Base-by-base conservation (phyloP, 2,329 filamentous ascomycete genomes). In the Arthroderma sp. region DNA sequence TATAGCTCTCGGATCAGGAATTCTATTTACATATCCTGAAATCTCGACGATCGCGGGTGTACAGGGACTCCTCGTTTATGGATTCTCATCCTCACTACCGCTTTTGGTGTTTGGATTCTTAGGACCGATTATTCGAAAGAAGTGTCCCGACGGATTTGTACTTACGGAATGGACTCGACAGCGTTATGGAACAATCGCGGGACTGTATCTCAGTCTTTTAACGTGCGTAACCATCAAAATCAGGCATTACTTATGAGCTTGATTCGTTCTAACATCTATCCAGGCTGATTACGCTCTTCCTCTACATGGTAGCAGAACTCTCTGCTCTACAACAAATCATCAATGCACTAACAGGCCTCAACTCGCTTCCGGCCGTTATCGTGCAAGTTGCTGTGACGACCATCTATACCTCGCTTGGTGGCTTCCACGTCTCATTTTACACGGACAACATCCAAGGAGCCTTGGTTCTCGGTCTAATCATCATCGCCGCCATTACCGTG, bases 281-380 rank as follows among this genome's bases (percentile, higher is more conserved):
- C 46, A 71, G 68, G 1, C 70, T 89, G 41, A 78, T 87, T 41
- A 89, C 85, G 1, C 73, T 91, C 54, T 91, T 89, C 61, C 63
- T 91, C 42, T 91, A 89, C 70, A 89, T 91, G 84, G 79, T 89
- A 28, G 78, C 83, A 15, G 85, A 91, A 67, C 72, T 91, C 37
- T 88, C 83, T 6, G 83, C 84, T 8, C 70, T 91, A 29, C 83
- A 86, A 42, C 84, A 89, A 62, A 85, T 89, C 34, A 72, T 89
- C 55, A 81, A 66, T 48, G 73, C 81, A 6, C 64, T 91, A 53
- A 88, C 85, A 0, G 83, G 83, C 1, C 69, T 91, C 34, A 72
- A 88, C 51, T 78, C 80, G 0, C 70, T 91, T 7, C 82, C 83
- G 0, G 76, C 82, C 11, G 74, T 91, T 49, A 85, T 91, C 52